Base-by-base conservation (phyloP, 345 rosid genomes). In the Salix viminalis region DNA sequence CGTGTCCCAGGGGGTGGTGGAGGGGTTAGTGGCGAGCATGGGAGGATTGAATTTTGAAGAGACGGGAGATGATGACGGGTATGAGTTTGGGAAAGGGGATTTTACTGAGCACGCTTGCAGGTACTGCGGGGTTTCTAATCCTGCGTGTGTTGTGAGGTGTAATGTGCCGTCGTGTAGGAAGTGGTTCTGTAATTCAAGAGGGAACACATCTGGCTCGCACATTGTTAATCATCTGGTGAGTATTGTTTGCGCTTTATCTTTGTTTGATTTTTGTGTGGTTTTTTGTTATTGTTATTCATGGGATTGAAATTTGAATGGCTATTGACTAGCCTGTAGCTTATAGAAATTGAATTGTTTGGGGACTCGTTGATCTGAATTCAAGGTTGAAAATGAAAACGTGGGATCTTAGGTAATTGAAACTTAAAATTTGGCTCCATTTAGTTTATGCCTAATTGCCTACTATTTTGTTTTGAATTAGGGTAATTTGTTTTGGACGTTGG, bases 151-250 rank as follows among this genome's bases (percentile, higher is more conserved):
- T 48, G 99, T 91, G 44, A 86, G 99, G 81, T 96, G 99, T 70
- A 96, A 96, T 79, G 97, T 94, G 71, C 97, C 99, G 14, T 96
- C 99, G 0, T 96, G 99, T 79, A 85, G 99, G 69, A 96, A 96
- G 84, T 96, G 99, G 99, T 96, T 96, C 77, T 96, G 99, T 77
- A 96, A 96, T 85, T 96, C 99, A 7, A 88, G 99, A 75, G 99
- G 99, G 69, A 96, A 96, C 79, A 96, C 99, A 34, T 96, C 98
- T 0, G 99, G 99, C 42, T 96, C 99, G 66, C 99, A 96, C 85
- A 96, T 96, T 18, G 99, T 96, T 70, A 96, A 96, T 86, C 99
- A 96, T 77, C 85, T 96, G 88, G 99, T 90, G 73, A 89, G 98
- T 90, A 67, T 44, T 16, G 19, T 74, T 34, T 68, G 2, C 19